A percentile compares a stretch with the other conserved stretches of the same genome.
Evolutionary conservation across 139 green algal species (phyloP).

Genomic region (Deuterostichococcus epilithicus): DNA sequence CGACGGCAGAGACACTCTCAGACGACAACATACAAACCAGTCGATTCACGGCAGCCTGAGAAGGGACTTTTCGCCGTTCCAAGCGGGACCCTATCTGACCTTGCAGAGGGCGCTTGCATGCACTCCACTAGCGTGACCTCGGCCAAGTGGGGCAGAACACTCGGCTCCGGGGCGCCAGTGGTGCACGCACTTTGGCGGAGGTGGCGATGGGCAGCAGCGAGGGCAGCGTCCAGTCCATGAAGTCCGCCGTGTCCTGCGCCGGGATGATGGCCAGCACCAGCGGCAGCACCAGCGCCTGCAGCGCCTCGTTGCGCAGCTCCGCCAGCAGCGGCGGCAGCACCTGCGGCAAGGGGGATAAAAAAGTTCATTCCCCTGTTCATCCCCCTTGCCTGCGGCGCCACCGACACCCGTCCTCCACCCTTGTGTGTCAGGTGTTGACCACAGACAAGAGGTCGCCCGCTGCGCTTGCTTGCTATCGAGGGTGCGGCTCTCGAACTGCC

Average conservation of each 20-base stretch:
- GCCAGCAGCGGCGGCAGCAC: constrained; percentile 40
- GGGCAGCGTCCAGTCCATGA: constrained; percentile 41
- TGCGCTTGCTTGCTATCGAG: too few species aligned
- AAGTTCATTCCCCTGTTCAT: background rate
- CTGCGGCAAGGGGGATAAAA: constrained; percentile 7
- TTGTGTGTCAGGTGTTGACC: background rate
- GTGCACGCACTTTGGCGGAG: constrained; percentile 2
- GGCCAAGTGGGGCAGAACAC: too few species aligned
- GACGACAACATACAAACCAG: too few species aligned
- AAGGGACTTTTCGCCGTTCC: too few species aligned
- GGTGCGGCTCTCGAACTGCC: background rate
- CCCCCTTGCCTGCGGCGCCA: background rate
- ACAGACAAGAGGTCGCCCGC: background rate
- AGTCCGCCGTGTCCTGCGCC: constrained; percentile 31
- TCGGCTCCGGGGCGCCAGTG: background rate
- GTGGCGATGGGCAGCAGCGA: constrained; percentile 36
- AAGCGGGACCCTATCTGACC: too few species aligned
- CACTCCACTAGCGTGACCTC: too few species aligned
- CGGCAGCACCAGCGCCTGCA: constrained; percentile 55
- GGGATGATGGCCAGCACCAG: constrained; percentile 54
- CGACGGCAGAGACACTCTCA: background rate
- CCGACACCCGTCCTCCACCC: background rate
- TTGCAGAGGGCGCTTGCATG: too few species aligned
- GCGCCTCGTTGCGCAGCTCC: constrained; percentile 45
- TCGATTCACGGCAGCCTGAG: too few species aligned